Conservation (phyloP, 257 asterid species). For the Ballota nigra region DNA sequence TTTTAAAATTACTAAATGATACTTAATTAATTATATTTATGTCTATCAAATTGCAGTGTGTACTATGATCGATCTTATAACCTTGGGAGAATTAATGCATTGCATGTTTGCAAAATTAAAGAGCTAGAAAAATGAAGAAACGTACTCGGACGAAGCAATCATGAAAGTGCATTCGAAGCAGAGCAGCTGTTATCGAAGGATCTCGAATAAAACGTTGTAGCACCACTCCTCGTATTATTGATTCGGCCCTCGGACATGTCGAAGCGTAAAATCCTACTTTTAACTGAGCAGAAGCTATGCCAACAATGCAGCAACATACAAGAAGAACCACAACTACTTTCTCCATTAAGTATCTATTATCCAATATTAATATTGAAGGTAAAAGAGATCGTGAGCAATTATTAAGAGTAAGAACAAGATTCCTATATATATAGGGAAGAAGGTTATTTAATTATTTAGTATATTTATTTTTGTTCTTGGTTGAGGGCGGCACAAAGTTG, state of each 20-base stretch:
- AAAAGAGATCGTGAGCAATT: neutral
- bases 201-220: slow-evolving; percentile 41
- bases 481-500: slow-evolving; percentile 25
- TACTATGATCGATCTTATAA: no score
- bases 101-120: neutral
- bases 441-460: neutral
- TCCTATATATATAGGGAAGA: neutral
- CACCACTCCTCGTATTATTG: slow-evolving; percentile 46
- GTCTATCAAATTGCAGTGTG: no score
- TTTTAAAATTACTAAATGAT: no score
- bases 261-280: slow-evolving; percentile 53
- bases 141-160: slow-evolving; percentile 76
- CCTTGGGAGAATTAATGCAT: no score
- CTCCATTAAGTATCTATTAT: slow-evolving; percentile 28
- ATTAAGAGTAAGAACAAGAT: neutral
- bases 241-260: slow-evolving; percentile 57
- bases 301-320: slow-evolving; percentile 28
- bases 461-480: neutral
- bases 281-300: slow-evolving; percentile 47
- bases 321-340: slow-evolving; percentile 13
- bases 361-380: neutral
- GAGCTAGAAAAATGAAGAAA: neutral
- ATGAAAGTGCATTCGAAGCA: slow-evolving; percentile 85
- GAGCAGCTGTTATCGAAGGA: slow-evolving; percentile 62
- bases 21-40: no score